Percentiles rank a stretch among this genome's conserved stretches.
Evolutionary conservation across 108 stramenopile genomes (phyloP).

Genomic region (Nitzschia inconspicua): DNA sequence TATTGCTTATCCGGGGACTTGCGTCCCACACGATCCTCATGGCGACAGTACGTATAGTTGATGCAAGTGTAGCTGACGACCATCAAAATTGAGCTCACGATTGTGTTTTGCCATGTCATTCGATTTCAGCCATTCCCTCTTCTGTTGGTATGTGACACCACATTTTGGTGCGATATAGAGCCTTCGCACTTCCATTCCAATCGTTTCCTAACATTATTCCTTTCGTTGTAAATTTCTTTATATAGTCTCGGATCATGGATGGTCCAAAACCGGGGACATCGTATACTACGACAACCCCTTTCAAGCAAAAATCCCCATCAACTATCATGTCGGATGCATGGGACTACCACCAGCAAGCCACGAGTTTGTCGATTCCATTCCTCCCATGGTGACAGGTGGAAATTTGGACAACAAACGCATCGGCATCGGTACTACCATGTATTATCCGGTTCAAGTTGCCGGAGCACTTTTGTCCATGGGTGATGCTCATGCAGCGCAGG

Average conservation of each 20-base stretch:
- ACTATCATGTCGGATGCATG: slow-evolving; percentile 36
- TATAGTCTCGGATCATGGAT: slow-evolving; percentile 23
- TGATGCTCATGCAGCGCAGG: slow-evolving; percentile 67
- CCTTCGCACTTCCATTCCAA: neutral
- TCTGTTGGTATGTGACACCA: too few species aligned
- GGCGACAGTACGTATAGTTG: slow-evolving; percentile 1
- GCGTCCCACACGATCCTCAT: slow-evolving; percentile 22
- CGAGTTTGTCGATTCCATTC: slow-evolving; percentile 37
- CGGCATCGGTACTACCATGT: slow-evolving; percentile 53
- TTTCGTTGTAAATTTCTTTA: neutral
- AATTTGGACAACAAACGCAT: slow-evolving; percentile 74
- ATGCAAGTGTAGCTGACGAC: too few species aligned
- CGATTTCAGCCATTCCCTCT: too few species aligned
- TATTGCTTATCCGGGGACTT: slow-evolving; percentile 30
- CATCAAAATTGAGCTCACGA: too few species aligned
- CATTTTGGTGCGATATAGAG: too few species aligned
- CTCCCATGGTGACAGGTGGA: slow-evolving; percentile 32
- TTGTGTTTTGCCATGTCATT: too few species aligned
- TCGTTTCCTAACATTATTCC: neutral
- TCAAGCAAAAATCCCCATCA: slow-evolving; percentile 34
- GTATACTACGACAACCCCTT: slow-evolving; percentile 30
- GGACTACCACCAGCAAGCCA: slow-evolving; percentile 32
- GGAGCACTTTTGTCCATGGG: slow-evolving; percentile 70
- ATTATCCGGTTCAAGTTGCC: slow-evolving; percentile 70
- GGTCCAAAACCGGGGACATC: slow-evolving; percentile 22